phyloP scores from a whole-genome alignment of 495 filamentous ascomycete species.

The Polyplosphaeria fusca region DNA sequence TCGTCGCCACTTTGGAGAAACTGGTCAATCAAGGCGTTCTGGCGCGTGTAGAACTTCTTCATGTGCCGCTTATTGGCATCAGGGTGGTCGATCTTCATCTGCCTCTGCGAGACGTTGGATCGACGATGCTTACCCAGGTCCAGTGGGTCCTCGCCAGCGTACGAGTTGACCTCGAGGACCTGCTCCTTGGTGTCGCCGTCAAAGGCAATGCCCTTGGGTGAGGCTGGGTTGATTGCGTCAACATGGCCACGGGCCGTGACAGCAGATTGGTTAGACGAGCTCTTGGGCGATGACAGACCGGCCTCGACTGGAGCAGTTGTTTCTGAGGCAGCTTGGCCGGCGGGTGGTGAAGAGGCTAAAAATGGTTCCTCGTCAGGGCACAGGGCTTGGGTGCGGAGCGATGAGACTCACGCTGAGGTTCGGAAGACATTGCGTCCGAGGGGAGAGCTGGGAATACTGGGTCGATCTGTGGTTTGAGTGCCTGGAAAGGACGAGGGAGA shows the following conservation, averaged over 20 bases:
- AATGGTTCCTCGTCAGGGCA: conserved; percentile 23
- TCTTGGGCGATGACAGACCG: conserved; percentile 8
- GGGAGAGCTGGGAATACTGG: not conserved
- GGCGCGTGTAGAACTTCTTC: conserved; percentile 53
- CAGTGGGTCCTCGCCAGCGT: conserved; percentile 39
- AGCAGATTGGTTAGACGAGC: conserved; percentile 19
- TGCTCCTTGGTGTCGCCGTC: conserved; percentile 11
- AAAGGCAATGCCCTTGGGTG: conserved; percentile 2
- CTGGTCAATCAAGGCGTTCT: conserved; percentile 56
- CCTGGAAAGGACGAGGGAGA: conserved; percentile 21
- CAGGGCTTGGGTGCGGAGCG: not conserved
- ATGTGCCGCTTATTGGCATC: conserved; percentile 46
- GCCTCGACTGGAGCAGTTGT: conserved; percentile 18
- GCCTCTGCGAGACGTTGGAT: conserved; percentile 41
- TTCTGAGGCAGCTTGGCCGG: conserved; percentile 18
- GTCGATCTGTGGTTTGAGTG: conserved; percentile 20
- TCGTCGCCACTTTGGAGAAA: conserved; percentile 54
- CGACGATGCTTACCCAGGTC: conserved; percentile 45
- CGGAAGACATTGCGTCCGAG: conserved; percentile 27
- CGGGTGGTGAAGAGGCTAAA: conserved; percentile 21
- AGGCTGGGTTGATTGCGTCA: conserved; percentile 20
- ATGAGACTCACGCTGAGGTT: conserved; percentile 21
- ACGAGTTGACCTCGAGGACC: conserved; percentile 7
- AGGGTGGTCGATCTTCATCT: conserved; percentile 48
- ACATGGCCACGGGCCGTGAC: conserved; percentile 22